Evolutionary conservation across 176 grass and related monocot genomes (phyloP).

Genomic region (Carex scoparia): DNA sequence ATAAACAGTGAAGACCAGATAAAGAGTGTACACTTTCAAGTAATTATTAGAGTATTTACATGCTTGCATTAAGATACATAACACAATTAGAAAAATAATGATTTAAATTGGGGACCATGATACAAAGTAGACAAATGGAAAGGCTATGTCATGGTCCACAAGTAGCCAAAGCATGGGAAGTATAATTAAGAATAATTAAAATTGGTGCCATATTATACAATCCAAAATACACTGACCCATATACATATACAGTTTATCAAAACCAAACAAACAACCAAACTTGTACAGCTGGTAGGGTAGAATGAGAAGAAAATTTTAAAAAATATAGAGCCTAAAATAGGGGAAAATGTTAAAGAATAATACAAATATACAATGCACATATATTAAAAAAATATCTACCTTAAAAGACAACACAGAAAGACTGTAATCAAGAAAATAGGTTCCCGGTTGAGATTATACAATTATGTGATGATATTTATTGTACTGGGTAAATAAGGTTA

Average conservation of each 20-base stretch:
- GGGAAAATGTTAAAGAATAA: background rate
- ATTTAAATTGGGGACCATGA: constrained; percentile 17
- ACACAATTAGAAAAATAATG: background rate
- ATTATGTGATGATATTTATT: background rate
- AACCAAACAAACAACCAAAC: constrained; percentile 8
- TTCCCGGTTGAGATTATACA: background rate
- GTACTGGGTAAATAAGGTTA: background rate
- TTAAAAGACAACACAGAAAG: background rate
- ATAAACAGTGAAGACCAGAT: background rate
- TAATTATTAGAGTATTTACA: background rate
- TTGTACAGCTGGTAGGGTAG: background rate
- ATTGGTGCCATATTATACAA: constrained; percentile 10
- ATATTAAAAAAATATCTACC: background rate
- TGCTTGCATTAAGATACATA: background rate
- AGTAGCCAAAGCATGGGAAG: constrained; percentile 10
- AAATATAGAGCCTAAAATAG: background rate
- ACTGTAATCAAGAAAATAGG: background rate
- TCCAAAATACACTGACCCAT: constrained; percentile 10
- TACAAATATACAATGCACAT: background rate
- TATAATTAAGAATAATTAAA: constrained; percentile 10
- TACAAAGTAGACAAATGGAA: background rate
- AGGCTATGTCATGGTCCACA: constrained; percentile 22
- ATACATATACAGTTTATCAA: constrained; percentile 7
- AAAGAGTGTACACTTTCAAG: background rate
- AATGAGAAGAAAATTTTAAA: background rate